phyloP scores from a whole-genome alignment of 2,329 filamentous ascomycete species.

The Didymella exigua region DNA sequence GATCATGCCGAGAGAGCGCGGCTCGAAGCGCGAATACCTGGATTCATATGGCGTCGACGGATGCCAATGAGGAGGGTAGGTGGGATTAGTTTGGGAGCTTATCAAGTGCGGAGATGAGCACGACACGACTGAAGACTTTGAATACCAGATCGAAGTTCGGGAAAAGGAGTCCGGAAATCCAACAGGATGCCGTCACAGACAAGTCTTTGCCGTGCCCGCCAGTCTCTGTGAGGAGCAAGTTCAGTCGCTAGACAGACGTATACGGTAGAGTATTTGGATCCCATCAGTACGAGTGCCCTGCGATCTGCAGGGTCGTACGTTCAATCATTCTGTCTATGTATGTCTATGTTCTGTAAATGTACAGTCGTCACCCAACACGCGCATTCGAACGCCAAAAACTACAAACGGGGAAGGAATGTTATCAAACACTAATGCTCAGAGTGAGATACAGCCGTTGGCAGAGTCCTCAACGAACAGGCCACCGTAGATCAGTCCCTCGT shows the following conservation, averaged over 20 bases:
- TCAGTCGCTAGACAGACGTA: neutral
- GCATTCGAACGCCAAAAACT: neutral
- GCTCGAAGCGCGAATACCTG: neutral
- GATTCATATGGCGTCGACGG: neutral
- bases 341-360: no score
- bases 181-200: neutral
- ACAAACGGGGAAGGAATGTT: neutral
- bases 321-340: no score
- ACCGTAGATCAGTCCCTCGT: conserved; percentile 49
- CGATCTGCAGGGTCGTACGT: no score
- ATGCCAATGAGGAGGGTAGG: neutral
- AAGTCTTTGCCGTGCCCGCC: neutral
- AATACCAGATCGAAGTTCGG: neutral
- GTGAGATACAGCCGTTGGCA: conserved; percentile 40
- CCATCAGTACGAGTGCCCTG: no score
- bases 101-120: neutral
- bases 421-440: conserved; percentile 19
- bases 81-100: neutral
- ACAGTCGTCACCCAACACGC: neutral
- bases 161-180: neutral
- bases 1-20: neutral
- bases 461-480: conserved; percentile 49
- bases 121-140: neutral
- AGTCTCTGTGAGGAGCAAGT: neutral
- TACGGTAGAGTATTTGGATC: neutral